phyloP scores from a whole-genome alignment of 148 eudicot genomes.

The Euryodendron excelsum region DNA sequence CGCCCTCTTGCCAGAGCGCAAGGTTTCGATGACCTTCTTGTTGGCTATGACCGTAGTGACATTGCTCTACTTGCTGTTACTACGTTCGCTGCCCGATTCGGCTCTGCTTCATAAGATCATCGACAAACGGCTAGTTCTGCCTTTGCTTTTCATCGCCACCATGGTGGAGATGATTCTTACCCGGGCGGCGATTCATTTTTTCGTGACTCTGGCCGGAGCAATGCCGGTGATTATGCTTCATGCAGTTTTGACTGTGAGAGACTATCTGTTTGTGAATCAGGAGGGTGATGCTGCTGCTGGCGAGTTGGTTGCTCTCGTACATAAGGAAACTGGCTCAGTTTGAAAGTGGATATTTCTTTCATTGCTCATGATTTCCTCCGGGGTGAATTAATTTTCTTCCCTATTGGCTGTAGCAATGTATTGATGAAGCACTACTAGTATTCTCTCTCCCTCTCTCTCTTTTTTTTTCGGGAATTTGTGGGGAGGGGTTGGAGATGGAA shows the following conservation, averaged over 20 bases:
- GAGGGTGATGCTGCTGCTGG: constrained; percentile 12
- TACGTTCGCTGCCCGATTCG: constrained; percentile 28
- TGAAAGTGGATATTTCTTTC: too few species aligned
- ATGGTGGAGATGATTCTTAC: constrained; percentile 31
- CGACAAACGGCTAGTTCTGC: constrained; percentile 27
- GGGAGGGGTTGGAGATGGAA: too few species aligned
- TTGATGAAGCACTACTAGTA: too few species aligned
- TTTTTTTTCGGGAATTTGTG: too few species aligned
- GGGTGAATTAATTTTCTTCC: too few species aligned
- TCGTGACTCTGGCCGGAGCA: constrained; percentile 26
- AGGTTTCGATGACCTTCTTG: constrained; percentile 31
- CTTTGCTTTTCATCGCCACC: constrained; percentile 16
- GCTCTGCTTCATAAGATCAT: constrained; percentile 26
- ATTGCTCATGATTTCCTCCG: too few species aligned
- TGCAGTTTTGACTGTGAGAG: constrained; percentile 25
- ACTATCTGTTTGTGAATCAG: background rate
- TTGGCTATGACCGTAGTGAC: constrained; percentile 29
- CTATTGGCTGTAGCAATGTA: too few species aligned
- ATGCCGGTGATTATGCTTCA: constrained; percentile 32
- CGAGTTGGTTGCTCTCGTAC: background rate
- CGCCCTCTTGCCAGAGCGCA: constrained; percentile 38
- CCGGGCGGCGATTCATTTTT: constrained; percentile 35
- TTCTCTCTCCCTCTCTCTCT: too few species aligned
- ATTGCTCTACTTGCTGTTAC: constrained; percentile 21
- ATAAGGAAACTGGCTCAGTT: background rate